Conservation (phyloP, 208 protist genomes). For the Leptomonas seymouri region DNA sequence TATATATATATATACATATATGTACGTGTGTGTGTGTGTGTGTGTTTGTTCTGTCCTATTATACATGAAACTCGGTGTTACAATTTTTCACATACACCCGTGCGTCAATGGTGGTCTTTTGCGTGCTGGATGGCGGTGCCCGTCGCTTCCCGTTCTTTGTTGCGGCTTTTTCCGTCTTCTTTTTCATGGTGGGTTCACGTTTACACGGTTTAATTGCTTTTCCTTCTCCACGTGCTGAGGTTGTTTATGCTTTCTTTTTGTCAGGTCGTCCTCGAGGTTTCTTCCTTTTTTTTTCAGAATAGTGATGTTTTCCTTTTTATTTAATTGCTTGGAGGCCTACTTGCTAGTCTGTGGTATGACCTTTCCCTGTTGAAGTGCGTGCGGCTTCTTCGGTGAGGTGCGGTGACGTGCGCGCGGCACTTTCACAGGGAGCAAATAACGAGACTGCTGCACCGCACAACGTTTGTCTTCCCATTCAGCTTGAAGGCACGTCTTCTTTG, state of each 20-base stretch:
- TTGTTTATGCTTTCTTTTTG: constrained; percentile 2
- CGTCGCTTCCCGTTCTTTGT: not conserved
- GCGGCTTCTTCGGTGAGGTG: too few species aligned
- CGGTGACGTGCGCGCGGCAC: too few species aligned
- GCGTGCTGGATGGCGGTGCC: not conserved
- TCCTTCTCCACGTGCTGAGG: too few species aligned
- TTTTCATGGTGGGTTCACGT: not conserved
- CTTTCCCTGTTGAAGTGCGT: too few species aligned
- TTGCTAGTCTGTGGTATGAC: not conserved
- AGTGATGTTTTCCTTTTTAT: not conserved
- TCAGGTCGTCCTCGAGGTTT: too few species aligned
- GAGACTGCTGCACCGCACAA: too few species aligned
- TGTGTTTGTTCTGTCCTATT: too few species aligned
- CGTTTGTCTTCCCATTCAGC: not conserved
- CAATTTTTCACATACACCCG: not conserved
- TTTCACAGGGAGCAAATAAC: too few species aligned
- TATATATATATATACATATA: too few species aligned
- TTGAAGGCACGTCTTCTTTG: not conserved
- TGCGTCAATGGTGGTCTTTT: not conserved
- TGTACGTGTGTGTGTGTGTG: too few species aligned
- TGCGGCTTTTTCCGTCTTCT: not conserved
- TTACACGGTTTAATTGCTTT: not conserved
- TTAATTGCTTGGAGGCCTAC: not conserved
- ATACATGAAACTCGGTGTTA: not conserved
- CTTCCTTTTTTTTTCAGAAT: not conserved